Conservation (phyloP, 805 yeast species). For the Zygotorulaspora chibaensis region DNA sequence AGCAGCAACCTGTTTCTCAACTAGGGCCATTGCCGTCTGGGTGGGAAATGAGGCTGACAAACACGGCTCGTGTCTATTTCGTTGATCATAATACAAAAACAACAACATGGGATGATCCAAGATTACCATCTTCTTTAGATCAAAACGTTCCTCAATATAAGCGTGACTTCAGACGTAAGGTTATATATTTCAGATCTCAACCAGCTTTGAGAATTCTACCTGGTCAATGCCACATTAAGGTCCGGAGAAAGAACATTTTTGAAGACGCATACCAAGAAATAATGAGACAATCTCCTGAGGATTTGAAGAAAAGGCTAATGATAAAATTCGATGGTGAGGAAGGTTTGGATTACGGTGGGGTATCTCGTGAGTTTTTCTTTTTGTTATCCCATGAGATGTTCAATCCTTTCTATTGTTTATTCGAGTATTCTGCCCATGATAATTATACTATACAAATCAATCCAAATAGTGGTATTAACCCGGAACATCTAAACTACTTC, state of each 20-base stretch:
- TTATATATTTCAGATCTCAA: conserved; percentile 95
- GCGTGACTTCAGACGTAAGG: conserved; percentile 97
- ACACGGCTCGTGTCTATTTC: conserved; percentile 96
- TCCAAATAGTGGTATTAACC: conserved; percentile 94
- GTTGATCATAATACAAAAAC: conserved; percentile 99
- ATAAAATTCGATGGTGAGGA: conserved; percentile 99
- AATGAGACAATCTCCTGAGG: conserved; percentile 98
- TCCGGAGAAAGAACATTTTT: conserved; percentile 90
- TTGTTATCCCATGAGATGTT: conserved; percentile 97
- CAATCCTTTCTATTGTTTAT: conserved; percentile 94
- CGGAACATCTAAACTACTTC: conserved; percentile 96
- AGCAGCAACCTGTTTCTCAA: conserved; percentile 96
- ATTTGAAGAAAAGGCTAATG: conserved; percentile 94
- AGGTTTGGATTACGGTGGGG: conserved; percentile 99
- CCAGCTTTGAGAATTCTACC: conserved; percentile 96
- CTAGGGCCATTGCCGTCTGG: conserved; percentile 97
- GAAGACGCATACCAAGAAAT: conserved; percentile 98
- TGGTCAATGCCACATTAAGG: conserved; percentile 98
- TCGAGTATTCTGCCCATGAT: conserved; percentile 97
- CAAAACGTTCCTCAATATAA: conserved; percentile 99
- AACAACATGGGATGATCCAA: conserved; percentile 99
- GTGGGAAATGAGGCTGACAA: conserved; percentile 99
- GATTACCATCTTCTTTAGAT: conserved; percentile 93
- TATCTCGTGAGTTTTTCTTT: conserved; percentile 96
- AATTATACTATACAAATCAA: conserved; percentile 96